Conservation (phyloP, 257 asterid genomes). For the Rehmannia glutinosa region DNA sequence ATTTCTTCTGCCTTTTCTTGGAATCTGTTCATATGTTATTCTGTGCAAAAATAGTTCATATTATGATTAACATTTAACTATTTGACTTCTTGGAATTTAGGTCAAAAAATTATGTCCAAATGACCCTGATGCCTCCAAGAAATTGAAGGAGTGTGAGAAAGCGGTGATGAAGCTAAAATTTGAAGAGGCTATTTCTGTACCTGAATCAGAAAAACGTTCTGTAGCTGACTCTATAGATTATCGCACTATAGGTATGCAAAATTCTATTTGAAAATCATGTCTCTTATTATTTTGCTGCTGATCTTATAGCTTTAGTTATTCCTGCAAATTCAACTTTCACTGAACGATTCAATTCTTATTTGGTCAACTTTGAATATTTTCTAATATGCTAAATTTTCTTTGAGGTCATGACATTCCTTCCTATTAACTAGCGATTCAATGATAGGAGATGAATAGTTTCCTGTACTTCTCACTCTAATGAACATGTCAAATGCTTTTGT, state of each 20-base stretch:
- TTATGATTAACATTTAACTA: not conserved
- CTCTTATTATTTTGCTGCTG: not conserved
- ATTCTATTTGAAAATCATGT: slow-evolving; percentile 7
- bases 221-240: slow-evolving; percentile 84
- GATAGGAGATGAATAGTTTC: not conserved
- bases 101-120: slow-evolving; percentile 84
- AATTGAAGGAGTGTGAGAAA: slow-evolving; percentile 93
- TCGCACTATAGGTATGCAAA: slow-evolving; percentile 68
- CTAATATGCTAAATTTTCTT: not conserved
- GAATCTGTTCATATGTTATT: not conserved
- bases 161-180: slow-evolving; percentile 94
- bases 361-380: slow-evolving; percentile 4
- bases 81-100: slow-evolving; percentile 27
- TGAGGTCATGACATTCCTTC: not conserved
- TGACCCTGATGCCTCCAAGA: slow-evolving; percentile 94
- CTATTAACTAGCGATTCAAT: slow-evolving; percentile 1
- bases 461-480: slow-evolving; percentile 9
- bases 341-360: not conserved
- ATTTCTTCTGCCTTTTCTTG: not conserved
- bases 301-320: slow-evolving; percentile 2
- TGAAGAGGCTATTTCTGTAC: slow-evolving; percentile 93
- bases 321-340: slow-evolving; percentile 3
- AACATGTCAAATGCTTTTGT: slow-evolving; percentile 1
- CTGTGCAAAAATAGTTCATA: not conserved
- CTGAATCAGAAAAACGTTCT: slow-evolving; percentile 61